phyloP scores from a whole-genome alignment of 345 rosid species.

The Salix koriyanagi region DNA sequence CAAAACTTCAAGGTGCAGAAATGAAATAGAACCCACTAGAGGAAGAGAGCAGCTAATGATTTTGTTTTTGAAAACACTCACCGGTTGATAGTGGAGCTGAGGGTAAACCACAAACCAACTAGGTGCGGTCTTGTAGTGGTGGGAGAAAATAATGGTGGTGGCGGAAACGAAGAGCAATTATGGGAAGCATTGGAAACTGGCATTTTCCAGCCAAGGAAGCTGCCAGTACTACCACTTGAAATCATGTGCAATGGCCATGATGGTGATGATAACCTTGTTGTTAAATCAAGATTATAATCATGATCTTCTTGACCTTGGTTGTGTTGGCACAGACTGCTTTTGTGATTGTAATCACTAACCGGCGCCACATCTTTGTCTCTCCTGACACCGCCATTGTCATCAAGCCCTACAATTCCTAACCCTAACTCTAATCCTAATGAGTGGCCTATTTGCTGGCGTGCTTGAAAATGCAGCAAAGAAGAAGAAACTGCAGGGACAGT shows the following conservation, averaged over 20 bases:
- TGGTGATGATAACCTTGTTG: constrained; percentile 9
- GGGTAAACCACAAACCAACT: constrained; percentile 38
- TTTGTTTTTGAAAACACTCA: constrained; percentile 13
- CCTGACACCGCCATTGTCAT: neutral
- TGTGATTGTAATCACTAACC: constrained; percentile 6
- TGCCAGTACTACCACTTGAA: no score
- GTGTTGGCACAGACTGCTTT: neutral
- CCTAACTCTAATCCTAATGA: constrained; percentile 16
- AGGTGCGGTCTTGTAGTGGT: constrained; percentile 18
- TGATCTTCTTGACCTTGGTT: constrained; percentile 6
- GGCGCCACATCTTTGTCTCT: neutral
- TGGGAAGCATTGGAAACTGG: no score
- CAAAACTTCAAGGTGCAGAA: no score
- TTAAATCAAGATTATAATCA: constrained; percentile 2
- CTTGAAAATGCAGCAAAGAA: neutral
- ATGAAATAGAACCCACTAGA: no score
- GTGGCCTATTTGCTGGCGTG: constrained; percentile 5
- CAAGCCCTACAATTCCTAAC: constrained; percentile 5
- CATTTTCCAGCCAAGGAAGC: no score
- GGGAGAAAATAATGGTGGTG: constrained; percentile 17
- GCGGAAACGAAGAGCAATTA: neutral
- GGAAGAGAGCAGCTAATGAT: constrained; percentile 6
- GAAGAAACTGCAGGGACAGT: neutral
- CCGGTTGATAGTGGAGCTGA: constrained; percentile 29
- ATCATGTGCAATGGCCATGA: neutral